Conservation (phyloP, 2,329 filamentous ascomycete species). For the Microsporum ferrugineum region DNA sequence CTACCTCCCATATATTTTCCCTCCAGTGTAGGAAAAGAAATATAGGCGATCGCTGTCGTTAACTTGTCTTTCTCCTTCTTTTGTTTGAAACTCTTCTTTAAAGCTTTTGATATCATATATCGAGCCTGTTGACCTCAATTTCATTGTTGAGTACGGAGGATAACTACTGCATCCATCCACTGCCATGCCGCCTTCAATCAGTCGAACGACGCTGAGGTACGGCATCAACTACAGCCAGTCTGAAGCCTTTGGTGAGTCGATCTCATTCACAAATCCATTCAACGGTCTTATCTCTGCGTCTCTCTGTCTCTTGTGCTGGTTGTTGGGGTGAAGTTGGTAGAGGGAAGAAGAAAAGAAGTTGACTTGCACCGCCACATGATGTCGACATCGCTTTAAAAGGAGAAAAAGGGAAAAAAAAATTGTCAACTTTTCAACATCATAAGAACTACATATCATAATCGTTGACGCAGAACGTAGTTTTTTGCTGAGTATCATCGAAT, state of each 20-base stretch:
- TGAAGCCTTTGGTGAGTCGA: neutral
- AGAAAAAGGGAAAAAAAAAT: neutral
- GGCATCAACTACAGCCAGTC: constrained; percentile 3
- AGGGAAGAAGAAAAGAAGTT: neutral
- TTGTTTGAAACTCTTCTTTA: neutral
- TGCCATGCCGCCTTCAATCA: neutral
- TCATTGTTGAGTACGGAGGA: neutral
- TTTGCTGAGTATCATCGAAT: neutral
- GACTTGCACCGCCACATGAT: constrained; percentile 2
- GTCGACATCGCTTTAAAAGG: neutral
- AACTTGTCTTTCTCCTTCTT: neutral
- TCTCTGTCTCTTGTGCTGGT: neutral
- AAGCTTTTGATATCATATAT: neutral
- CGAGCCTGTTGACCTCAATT: neutral
- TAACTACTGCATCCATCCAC: neutral
- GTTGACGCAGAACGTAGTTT: neutral
- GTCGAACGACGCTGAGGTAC: neutral
- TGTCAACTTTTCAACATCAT: neutral
- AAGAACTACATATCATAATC: neutral
- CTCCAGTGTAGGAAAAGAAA: neutral
- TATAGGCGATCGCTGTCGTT: neutral
- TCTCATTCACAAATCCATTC: neutral
- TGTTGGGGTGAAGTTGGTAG: neutral
- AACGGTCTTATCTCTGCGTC: neutral
- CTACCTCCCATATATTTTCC: neutral